Evolutionary conservation across 1,284 basidiomycete genomes (phyloP).

Genomic region (Austroboletus olivaceoglutinosus): DNA sequence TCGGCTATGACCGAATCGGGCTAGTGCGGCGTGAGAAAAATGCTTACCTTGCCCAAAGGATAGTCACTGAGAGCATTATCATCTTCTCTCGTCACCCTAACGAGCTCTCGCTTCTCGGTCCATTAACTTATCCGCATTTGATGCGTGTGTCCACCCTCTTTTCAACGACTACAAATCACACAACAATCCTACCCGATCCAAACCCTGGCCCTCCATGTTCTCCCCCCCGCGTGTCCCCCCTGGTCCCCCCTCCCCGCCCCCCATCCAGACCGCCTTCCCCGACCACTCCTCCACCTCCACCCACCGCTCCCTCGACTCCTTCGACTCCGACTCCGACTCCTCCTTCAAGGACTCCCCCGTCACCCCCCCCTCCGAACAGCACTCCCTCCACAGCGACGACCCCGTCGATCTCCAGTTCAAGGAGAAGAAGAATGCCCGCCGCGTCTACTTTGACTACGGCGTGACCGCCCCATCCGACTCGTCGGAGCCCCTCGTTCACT

Average conservation of each 20-base stretch:
- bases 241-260: constrained; percentile 2
- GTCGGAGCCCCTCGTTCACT: not conserved
- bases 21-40: not conserved
- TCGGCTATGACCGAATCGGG: not conserved
- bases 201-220: not conserved
- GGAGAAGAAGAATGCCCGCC: constrained; percentile 18
- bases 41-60: not conserved
- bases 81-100: not conserved
- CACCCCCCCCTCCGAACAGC: not conserved
- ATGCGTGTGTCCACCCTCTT: constrained; percentile 5
- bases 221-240: constrained; percentile 2
- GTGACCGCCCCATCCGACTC: constrained; percentile 3
- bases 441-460: constrained; percentile 25
- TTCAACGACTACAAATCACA: constrained; percentile 13
- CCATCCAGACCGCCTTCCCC: not conserved
- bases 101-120: constrained; percentile 1
- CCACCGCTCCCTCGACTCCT: not conserved
- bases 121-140: constrained; percentile 6
- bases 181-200: not conserved
- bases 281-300: not conserved
- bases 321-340: constrained; percentile 13
- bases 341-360: constrained; percentile 3
- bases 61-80: not conserved
- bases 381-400: constrained; percentile 9
- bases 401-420: constrained; percentile 7